Percentiles rank a stretch among this genome's conserved stretches.
Evolutionary conservation across 2,329 filamentous ascomycete genomes (phyloP).

Genomic region (Chaetomium sp.): DNA sequence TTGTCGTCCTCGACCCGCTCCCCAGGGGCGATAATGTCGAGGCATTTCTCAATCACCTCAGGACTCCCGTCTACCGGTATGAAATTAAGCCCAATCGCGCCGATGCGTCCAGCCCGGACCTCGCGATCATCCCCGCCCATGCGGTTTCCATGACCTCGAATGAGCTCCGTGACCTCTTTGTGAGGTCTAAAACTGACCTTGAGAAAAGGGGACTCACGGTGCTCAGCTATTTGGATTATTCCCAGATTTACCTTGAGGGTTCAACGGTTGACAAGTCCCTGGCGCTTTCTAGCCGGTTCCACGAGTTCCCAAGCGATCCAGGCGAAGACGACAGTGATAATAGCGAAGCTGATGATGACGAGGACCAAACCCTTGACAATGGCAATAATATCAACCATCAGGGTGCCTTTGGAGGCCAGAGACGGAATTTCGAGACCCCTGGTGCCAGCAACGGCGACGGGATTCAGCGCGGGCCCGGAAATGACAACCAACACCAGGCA

Average conservation of each 20-base stretch:
- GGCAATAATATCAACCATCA: background rate
- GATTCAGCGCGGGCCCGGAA: background rate
- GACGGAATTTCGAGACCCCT: background rate
- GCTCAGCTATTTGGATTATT: background rate
- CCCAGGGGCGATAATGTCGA: constrained; percentile 3
- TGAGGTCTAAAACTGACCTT: background rate
- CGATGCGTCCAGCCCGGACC: background rate
- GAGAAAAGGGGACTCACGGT: background rate
- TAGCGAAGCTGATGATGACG: background rate
- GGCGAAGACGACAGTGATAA: background rate
- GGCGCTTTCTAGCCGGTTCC: background rate
- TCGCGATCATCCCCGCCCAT: background rate
- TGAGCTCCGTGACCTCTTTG: background rate
- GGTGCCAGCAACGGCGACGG: background rate
- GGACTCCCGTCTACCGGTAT: background rate
- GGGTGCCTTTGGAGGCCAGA: background rate
- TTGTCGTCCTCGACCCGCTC: constrained; percentile 7
- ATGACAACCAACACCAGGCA: background rate
- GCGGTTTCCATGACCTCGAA: background rate
- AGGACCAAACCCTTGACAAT: background rate
- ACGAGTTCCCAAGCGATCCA: background rate
- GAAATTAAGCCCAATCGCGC: background rate
- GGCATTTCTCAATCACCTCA: background rate
- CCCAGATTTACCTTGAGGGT: background rate
- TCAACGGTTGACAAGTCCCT: background rate